Evolutionary conservation across 352 stramenopile genomes (phyloP).

Genomic region (Phytophthora pisi): DNA sequence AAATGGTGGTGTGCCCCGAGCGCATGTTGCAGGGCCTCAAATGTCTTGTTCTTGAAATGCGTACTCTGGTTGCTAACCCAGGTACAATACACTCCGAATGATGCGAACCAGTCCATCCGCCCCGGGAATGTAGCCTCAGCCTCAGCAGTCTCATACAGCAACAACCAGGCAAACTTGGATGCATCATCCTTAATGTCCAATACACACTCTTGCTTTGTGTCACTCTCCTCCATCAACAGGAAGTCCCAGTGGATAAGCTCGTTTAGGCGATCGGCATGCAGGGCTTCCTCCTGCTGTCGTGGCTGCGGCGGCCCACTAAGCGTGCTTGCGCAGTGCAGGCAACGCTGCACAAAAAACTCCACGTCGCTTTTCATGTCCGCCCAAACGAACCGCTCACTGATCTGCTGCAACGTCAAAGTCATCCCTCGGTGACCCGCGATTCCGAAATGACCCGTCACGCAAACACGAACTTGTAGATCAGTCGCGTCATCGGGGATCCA

Average conservation of each 20-base stretch:
- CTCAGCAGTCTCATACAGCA: not conserved
- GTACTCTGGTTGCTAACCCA: constrained; percentile 2
- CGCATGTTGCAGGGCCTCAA: constrained; percentile 1
- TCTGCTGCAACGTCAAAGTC: constrained; percentile 12
- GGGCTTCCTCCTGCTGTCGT: constrained; percentile 9
- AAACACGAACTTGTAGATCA: constrained; percentile 28
- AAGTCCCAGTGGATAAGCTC: not conserved
- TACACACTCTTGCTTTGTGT: not conserved
- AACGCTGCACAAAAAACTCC: constrained; percentile 16
- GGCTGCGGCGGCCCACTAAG: not conserved
- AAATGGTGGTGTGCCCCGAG: not conserved
- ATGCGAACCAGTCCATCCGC: not conserved
- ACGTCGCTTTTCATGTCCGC: not conserved
- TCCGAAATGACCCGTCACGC: constrained; percentile 33
- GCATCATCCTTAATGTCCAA: not conserved
- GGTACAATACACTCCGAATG: not conserved
- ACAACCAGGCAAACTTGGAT: not conserved
- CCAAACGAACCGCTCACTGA: not conserved
- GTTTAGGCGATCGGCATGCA: constrained; percentile 13
- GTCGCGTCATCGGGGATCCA: constrained; percentile 11
- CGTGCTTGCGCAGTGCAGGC: constrained; percentile 22
- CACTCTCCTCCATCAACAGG: not conserved
- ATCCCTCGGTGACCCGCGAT: constrained; percentile 26
- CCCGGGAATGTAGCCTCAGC: not conserved
- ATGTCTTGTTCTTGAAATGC: constrained; percentile 2